Evolutionary conservation across 352 stramenopile genomes (phyloP).

Genomic region (Globisporangium heterothallicum): DNA sequence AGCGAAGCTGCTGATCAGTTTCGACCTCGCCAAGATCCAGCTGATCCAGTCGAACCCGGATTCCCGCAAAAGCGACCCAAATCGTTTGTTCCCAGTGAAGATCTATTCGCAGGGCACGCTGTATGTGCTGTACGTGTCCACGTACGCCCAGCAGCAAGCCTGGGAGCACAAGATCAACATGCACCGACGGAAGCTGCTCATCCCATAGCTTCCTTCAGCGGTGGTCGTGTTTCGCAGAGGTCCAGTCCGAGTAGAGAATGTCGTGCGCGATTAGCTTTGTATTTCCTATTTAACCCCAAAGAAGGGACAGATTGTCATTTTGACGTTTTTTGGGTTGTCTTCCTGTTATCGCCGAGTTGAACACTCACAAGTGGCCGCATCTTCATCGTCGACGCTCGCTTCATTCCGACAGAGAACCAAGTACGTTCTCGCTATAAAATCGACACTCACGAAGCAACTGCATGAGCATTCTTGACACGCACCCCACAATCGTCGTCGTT

Average conservation of each 20-base stretch:
- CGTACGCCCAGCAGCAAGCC: conserved; percentile 66
- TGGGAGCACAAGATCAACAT: conserved; percentile 82
- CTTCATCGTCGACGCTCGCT: no score
- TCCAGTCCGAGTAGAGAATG: no score
- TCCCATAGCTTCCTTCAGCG: conserved; percentile 54
- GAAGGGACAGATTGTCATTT: conserved; percentile 1
- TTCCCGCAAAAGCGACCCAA: conserved; percentile 39
- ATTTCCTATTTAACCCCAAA: conserved; percentile 15
- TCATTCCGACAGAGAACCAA: no score
- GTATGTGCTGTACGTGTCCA: conserved; percentile 75
- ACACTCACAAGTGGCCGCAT: no score
- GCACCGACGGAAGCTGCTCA: conserved; percentile 65
- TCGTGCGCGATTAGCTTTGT: no score
- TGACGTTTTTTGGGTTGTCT: background rate
- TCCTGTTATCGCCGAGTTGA: no score
- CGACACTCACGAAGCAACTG: no score
- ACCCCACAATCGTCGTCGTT: no score
- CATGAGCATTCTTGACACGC: no score
- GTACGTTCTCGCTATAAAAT: no score
- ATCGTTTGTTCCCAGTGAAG: conserved; percentile 60
- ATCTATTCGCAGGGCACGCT: conserved; percentile 61
- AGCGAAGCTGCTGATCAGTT: conserved; percentile 56
- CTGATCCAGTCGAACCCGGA: conserved; percentile 50
- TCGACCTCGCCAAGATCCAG: conserved; percentile 78
- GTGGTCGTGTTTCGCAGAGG: no score